A percentile compares a stretch with the other conserved stretches of the same genome.
Evolutionary conservation across 306 rosid species (phyloP).

Genomic region (Quillaja saponaria): DNA sequence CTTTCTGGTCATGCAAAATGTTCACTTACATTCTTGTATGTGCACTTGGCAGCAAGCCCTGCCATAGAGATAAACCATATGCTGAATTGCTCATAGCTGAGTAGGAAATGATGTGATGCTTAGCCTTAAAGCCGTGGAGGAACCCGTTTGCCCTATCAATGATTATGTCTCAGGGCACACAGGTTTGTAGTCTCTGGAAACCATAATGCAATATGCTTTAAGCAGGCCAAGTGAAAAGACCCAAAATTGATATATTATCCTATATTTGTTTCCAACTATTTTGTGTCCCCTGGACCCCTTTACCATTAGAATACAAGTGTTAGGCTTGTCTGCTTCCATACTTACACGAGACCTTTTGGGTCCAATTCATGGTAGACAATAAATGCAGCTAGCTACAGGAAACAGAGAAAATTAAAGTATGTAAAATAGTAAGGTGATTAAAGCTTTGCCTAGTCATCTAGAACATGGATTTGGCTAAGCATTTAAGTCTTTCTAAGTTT

Average conservation of each 20-base stretch:
- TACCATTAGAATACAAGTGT: not conserved
- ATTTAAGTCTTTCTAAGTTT: not conserved
- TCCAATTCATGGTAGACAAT: constrained; percentile 44
- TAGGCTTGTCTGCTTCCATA: constrained; percentile 35
- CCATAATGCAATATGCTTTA: constrained; percentile 4
- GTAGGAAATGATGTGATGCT: too few species aligned
- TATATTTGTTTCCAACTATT: constrained; percentile 26
- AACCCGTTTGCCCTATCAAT: not conserved
- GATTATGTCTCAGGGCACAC: constrained; percentile 1
- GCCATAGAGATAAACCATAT: too few species aligned
- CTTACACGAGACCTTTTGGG: not conserved
- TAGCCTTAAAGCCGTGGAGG: too few species aligned
- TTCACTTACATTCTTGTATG: too few species aligned
- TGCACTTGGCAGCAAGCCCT: too few species aligned
- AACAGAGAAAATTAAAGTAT: not conserved
- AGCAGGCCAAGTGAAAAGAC: constrained; percentile 8
- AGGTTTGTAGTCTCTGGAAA: not conserved
- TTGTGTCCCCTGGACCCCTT: not conserved
- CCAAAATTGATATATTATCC: constrained; percentile 4
- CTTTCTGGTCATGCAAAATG: too few species aligned
- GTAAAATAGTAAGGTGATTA: not conserved
- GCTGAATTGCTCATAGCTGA: too few species aligned
- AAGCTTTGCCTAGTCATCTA: constrained; percentile 12
- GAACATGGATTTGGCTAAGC: constrained; percentile 41
- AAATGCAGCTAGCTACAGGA: not conserved